These are phyloP conservation scores for Amanita pseudoporphyria DNA, from an alignment of 768 basidiomycete genomes.

Conservation along the genomic window DNA sequence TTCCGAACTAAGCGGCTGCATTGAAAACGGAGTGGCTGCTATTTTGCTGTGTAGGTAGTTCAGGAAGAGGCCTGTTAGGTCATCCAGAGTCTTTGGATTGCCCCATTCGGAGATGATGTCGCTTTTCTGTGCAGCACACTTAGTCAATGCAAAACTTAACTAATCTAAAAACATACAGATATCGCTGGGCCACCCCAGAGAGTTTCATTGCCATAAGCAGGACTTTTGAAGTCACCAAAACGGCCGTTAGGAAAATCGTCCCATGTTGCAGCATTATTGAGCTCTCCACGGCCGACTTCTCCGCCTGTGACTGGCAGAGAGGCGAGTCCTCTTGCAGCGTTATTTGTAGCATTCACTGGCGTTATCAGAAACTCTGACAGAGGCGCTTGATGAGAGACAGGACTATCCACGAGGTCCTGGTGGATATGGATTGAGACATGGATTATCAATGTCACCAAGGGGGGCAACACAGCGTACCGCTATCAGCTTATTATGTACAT, in stretches of 20 bases:
- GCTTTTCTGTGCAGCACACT: constrained; percentile 34
- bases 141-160: not conserved
- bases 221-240: constrained; percentile 96
- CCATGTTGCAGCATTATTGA: constrained; percentile 74
- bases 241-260: constrained; percentile 98
- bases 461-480: constrained; percentile 27
- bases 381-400: constrained; percentile 16
- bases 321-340: constrained; percentile 49
- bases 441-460: constrained; percentile 2
- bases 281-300: constrained; percentile 62
- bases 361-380: constrained; percentile 43
- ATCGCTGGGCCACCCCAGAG: constrained; percentile 67
- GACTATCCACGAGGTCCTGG: constrained; percentile 31
- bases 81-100: constrained; percentile 47
- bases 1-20: constrained; percentile 71
- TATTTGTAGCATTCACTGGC: constrained; percentile 52
- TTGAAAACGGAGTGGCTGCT: constrained; percentile 81
- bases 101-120: constrained; percentile 71
- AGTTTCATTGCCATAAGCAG: constrained; percentile 80
- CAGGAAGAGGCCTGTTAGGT: constrained; percentile 74
- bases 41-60: constrained; percentile 69
- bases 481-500: constrained; percentile 55
- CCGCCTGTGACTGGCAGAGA: constrained; percentile 36
- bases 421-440: not conserved
- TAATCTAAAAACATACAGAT: constrained; percentile 26